A percentile compares a stretch with the other conserved stretches of the same genome.
Conservation (phyloP, 352 stramenopile species). For the Lagenidium sp. region DNA sequence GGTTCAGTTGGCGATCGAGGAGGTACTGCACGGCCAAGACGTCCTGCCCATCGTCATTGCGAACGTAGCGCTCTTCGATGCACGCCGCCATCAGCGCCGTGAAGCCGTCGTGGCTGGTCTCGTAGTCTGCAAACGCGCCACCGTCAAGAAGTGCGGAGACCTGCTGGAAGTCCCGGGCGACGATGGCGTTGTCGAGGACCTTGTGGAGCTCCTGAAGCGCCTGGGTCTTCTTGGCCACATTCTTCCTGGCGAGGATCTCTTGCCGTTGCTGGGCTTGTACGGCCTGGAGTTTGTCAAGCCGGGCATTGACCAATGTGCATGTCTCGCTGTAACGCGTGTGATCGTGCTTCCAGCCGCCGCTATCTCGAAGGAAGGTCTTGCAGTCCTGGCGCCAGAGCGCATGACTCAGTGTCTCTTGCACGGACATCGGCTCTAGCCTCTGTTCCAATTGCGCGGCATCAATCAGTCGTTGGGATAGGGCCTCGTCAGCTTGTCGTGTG, state of each 20-base stretch:
- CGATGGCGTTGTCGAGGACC: conserved; percentile 33
- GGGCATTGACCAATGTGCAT: conserved; percentile 16
- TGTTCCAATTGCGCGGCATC: conserved; percentile 4
- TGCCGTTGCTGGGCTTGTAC: conserved; percentile 8
- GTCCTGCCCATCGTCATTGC: conserved; percentile 35
- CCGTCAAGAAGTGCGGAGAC: conserved; percentile 33
- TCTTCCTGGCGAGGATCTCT: conserved; percentile 36
- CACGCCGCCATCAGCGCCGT: conserved; percentile 47
- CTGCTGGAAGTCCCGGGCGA: conserved; percentile 25
- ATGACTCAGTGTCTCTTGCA: conserved; percentile 37
- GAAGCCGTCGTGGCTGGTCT: conserved; percentile 25
- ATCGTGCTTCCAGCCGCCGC: conserved; percentile 28
- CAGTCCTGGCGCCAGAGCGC: conserved; percentile 35
- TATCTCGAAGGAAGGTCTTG: conserved; percentile 16
- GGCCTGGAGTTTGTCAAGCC: conserved; percentile 14
- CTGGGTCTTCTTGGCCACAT: conserved; percentile 27
- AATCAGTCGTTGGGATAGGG: too few species aligned
- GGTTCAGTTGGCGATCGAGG: conserved; percentile 37
- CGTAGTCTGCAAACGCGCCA: conserved; percentile 58
- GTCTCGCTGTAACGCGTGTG: conserved; percentile 30
- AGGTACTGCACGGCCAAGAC: conserved; percentile 55
- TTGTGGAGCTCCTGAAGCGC: conserved; percentile 36
- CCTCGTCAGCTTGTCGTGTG: background rate
- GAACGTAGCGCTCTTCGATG: conserved; percentile 43
- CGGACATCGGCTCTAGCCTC: conserved; percentile 22